phyloP scores from a whole-genome alignment of 805 yeast genomes.

The Candida easanensis region DNA sequence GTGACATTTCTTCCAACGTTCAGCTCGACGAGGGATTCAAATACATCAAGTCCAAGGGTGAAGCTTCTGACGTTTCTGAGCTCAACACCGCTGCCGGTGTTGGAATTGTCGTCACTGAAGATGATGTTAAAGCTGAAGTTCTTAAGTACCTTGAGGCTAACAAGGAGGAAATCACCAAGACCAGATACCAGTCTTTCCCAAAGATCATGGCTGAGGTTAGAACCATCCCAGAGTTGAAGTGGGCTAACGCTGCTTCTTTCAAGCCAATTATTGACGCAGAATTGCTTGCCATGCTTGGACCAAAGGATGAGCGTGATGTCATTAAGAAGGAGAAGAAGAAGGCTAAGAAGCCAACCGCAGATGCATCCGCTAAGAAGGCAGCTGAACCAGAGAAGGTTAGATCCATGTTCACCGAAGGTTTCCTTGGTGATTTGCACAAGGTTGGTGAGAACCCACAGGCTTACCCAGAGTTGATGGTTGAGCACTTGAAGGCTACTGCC shows the following conservation, averaged over 20 bases:
- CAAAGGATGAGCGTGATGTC: conserved; percentile 92
- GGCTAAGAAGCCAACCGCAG: conserved; percentile 42
- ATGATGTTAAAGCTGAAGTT: conserved; percentile 59
- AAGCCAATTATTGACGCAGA: conserved; percentile 84
- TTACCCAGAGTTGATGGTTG: conserved; percentile 77
- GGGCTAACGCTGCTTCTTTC: conserved; percentile 88
- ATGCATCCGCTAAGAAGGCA: conserved; percentile 27
- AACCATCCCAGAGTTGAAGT: conserved; percentile 70
- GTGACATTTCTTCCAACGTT: conserved; percentile 59
- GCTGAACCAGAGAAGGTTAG: conserved; percentile 34
- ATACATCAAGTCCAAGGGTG: conserved; percentile 57
- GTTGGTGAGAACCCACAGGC: conserved; percentile 95
- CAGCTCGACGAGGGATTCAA: conserved; percentile 82
- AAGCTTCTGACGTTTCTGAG: conserved; percentile 42
- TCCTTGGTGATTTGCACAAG: conserved; percentile 90
- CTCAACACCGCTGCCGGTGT: conserved; percentile 74
- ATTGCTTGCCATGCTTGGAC: conserved; percentile 74
- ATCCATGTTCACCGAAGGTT: conserved; percentile 93
- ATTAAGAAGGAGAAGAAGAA: conserved; percentile 77
- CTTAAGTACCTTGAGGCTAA: conserved; percentile 55
- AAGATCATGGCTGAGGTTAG: conserved; percentile 74
- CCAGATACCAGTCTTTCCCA: conserved; percentile 81
- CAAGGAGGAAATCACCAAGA: conserved; percentile 56
- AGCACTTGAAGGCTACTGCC: conserved; percentile 72
- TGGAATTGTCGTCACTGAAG: conserved; percentile 69